Evolutionary conservation across 371 early-diverging fungal species (phyloP).

Genomic region (Saksenaea vasiformis): DNA sequence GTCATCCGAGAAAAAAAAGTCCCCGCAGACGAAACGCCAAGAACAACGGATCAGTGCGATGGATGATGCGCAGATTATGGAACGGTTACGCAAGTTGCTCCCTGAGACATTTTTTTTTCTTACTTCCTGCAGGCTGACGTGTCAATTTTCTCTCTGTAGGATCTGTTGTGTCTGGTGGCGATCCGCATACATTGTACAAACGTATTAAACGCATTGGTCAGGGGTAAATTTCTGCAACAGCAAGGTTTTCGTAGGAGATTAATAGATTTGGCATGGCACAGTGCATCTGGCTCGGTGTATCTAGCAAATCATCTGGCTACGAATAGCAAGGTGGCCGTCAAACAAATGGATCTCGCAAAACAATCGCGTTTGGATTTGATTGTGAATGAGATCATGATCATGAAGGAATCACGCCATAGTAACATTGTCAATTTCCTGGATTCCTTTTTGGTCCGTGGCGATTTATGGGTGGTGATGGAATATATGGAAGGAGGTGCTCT

Average conservation of each 20-base stretch:
- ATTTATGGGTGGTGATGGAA: slow-evolving; percentile 98
- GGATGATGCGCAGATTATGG: slow-evolving; percentile 90
- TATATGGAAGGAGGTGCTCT: slow-evolving; percentile 97
- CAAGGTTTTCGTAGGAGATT: not conserved
- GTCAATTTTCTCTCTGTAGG: slow-evolving; percentile 15
- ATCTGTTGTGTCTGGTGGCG: slow-evolving; percentile 77
- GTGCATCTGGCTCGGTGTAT: slow-evolving; percentile 95
- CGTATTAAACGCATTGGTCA: slow-evolving; percentile 93
- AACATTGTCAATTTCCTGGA: slow-evolving; percentile 97
- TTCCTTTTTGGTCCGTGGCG: slow-evolving; percentile 81
- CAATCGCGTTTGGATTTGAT: slow-evolving; percentile 95
- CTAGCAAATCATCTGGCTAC: slow-evolving; percentile 70
- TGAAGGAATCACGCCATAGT: slow-evolving; percentile 94
- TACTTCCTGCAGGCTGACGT: not conserved
- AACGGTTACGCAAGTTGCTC: slow-evolving; percentile 68
- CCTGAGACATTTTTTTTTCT: too few species aligned
- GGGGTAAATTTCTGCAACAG: slow-evolving; percentile 60
- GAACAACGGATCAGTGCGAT: slow-evolving; percentile 76
- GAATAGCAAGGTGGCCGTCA: slow-evolving; percentile 85
- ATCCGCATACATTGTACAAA: slow-evolving; percentile 83
- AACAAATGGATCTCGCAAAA: slow-evolving; percentile 91
- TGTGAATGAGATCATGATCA: slow-evolving; percentile 95
- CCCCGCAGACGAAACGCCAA: slow-evolving; percentile 19
- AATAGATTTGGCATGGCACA: slow-evolving; percentile 20
- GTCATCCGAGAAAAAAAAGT: not conserved